phyloP scores from a whole-genome alignment of 768 basidiomycete species.

The Lanmaoa rubissima region DNA sequence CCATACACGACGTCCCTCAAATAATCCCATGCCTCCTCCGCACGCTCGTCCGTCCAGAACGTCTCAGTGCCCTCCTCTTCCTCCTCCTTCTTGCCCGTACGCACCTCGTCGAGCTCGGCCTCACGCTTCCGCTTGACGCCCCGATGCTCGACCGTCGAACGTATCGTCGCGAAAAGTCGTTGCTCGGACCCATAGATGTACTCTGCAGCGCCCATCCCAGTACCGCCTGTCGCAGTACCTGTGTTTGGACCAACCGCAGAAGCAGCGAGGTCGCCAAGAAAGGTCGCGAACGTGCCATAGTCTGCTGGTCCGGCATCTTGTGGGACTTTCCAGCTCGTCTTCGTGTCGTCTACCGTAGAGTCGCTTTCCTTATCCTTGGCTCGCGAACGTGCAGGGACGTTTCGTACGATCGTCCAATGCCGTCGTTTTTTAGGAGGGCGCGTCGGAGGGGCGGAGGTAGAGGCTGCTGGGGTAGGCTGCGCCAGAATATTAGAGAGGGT shows the following conservation, averaged over 20 bases:
- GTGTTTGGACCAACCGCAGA: slow-evolving; percentile 27
- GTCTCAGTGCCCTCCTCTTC: slow-evolving; percentile 15
- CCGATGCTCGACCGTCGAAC: slow-evolving; percentile 35
- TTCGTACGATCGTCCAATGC: slow-evolving; percentile 63
- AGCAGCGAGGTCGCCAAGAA: slow-evolving; percentile 44
- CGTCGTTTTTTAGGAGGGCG: slow-evolving; percentile 36
- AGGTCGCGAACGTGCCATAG: slow-evolving; percentile 58
- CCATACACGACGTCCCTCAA: slow-evolving; percentile 76
- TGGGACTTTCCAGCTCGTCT: slow-evolving; percentile 45
- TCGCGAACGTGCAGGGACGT: slow-evolving; percentile 45
- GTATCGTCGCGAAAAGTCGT: slow-evolving; percentile 36
- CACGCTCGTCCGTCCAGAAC: slow-evolving; percentile 52
- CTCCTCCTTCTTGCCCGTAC: background rate
- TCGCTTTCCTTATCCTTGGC: slow-evolving; percentile 55
- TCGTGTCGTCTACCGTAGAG: slow-evolving; percentile 24
- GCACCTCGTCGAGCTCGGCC: slow-evolving; percentile 5
- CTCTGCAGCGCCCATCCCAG: background rate
- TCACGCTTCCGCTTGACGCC: slow-evolving; percentile 16
- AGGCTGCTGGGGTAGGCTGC: background rate
- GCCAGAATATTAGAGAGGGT: slow-evolving; percentile 7
- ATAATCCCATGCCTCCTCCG: slow-evolving; percentile 61
- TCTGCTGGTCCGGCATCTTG: slow-evolving; percentile 57
- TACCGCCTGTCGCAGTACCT: slow-evolving; percentile 1
- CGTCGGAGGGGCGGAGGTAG: slow-evolving; percentile 1
- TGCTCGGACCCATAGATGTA: slow-evolving; percentile 17